Evolutionary conservation across 495 filamentous ascomycete genomes (phyloP).

Genomic region (Lepidopterella palustris): DNA sequence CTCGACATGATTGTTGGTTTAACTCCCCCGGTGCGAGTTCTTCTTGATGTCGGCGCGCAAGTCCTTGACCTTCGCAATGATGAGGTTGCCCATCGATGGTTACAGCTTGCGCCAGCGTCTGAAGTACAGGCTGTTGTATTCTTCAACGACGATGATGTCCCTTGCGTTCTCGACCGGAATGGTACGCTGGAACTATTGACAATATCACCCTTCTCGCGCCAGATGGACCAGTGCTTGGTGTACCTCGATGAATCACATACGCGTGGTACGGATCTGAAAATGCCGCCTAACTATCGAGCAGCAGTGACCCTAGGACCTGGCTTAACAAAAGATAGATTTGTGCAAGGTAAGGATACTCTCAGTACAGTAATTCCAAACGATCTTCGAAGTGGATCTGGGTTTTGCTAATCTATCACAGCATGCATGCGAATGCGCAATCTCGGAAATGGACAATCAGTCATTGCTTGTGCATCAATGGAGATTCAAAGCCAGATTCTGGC

Average conservation of each 20-base stretch:
- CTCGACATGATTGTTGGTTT: constrained; percentile 42
- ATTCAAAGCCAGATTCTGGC: constrained; percentile 39
- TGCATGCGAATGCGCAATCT: constrained; percentile 43
- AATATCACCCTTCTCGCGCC: constrained; percentile 53
- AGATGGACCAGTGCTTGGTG: constrained; percentile 58
- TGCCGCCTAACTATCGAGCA: no score
- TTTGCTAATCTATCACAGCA: constrained; percentile 32
- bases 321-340: no score
- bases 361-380: no score
- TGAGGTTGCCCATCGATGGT: constrained; percentile 49
- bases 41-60: constrained; percentile 71
- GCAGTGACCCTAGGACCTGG: no score
- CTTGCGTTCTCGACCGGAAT: constrained; percentile 43
- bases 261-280: no score
- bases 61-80: constrained; percentile 58
- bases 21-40: constrained; percentile 45
- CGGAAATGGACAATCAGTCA: constrained; percentile 32
- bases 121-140: constrained; percentile 42
- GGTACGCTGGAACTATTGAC: constrained; percentile 46
- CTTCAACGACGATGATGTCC: constrained; percentile 43
- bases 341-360: no score
- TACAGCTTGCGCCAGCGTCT: constrained; percentile 30
- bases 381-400: no score
- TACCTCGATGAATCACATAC: constrained; percentile 73
- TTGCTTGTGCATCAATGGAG: constrained; percentile 44